Conservation (phyloP, 2,329 filamentous ascomycete species). For the Aspergillus versicolor region DNA sequence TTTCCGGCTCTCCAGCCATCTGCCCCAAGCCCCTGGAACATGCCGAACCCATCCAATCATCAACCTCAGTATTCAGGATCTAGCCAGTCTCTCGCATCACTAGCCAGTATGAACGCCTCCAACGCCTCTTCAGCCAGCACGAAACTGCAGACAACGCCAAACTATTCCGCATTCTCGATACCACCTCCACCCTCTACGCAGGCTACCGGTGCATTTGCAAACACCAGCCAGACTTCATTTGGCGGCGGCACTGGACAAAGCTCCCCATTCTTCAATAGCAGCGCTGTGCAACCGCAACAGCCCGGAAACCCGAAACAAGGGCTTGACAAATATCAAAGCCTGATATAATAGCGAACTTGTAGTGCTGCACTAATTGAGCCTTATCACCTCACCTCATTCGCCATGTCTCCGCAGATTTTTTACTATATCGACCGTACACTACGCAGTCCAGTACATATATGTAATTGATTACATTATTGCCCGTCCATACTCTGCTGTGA, state of each 20-base stretch:
- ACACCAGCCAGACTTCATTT: conserved; percentile 20
- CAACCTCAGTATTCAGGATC: conserved; percentile 17
- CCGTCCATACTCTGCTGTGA: not conserved
- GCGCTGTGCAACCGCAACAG: conserved; percentile 21
- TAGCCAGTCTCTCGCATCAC: conserved; percentile 22
- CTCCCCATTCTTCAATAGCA: conserved; percentile 26
- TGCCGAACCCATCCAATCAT: conserved; percentile 13
- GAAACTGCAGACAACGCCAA: conserved; percentile 23
- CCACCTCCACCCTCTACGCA: conserved; percentile 38
- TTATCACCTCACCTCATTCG: conserved; percentile 4
- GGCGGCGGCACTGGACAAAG: conserved; percentile 16
- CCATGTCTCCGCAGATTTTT: conserved; percentile 7
- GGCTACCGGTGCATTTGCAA: conserved; percentile 17
- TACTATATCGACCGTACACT: not conserved
- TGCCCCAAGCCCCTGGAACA: conserved; percentile 23
- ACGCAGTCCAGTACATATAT: conserved; percentile 1
- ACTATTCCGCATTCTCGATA: conserved; percentile 41
- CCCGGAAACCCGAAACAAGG: conserved; percentile 39
- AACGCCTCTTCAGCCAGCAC: conserved; percentile 17
- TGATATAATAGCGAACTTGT: conserved; percentile 40
- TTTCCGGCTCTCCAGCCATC: conserved; percentile 33
- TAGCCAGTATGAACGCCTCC: conserved; percentile 27
- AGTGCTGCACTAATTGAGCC: conserved; percentile 1
- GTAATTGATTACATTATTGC: conserved; percentile 14
- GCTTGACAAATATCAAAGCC: conserved; percentile 57